phyloP scores from a whole-genome alignment of 495 filamentous ascomycete genomes.

The Penicillium coprophilum region DNA sequence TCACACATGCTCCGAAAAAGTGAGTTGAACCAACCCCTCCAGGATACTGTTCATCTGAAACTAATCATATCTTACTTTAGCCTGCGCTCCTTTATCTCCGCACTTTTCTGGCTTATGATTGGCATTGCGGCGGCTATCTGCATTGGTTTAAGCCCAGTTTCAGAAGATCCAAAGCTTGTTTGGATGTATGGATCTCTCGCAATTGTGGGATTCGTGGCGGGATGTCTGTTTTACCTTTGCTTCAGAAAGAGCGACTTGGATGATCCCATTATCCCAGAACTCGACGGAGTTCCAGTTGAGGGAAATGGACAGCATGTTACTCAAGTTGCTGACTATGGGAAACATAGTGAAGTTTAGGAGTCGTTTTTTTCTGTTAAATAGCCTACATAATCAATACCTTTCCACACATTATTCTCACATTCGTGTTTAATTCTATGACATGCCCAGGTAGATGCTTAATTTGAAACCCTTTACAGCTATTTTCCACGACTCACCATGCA shows the following conservation, averaged over 20 bases:
- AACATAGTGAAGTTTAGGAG: background rate
- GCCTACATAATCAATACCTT: background rate
- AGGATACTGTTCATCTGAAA: background rate
- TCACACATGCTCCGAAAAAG: constrained; percentile 31
- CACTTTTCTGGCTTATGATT: constrained; percentile 28
- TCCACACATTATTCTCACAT: background rate
- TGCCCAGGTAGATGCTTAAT: background rate
- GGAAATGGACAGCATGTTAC: background rate
- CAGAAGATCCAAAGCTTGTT: constrained; percentile 40
- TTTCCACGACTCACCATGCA: background rate
- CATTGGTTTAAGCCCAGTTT: constrained; percentile 31
- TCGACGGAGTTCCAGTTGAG: background rate
- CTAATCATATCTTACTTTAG: background rate
- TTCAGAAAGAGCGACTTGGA: constrained; percentile 9
- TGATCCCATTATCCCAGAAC: background rate
- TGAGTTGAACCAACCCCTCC: background rate
- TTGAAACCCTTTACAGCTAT: background rate
- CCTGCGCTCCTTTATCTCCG: constrained; percentile 31
- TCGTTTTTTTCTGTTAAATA: background rate
- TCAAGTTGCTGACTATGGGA: background rate
- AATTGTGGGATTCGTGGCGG: constrained; percentile 18
- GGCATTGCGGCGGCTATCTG: constrained; percentile 29
- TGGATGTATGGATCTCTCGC: constrained; percentile 52
- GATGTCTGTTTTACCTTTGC: constrained; percentile 16
- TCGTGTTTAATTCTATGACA: background rate